Percentiles rank a stretch among this genome's conserved stretches.
Conservation (phyloP, 2,329 filamentous ascomycete genomes). For the Aspergillus pseudotamarii region DNA sequence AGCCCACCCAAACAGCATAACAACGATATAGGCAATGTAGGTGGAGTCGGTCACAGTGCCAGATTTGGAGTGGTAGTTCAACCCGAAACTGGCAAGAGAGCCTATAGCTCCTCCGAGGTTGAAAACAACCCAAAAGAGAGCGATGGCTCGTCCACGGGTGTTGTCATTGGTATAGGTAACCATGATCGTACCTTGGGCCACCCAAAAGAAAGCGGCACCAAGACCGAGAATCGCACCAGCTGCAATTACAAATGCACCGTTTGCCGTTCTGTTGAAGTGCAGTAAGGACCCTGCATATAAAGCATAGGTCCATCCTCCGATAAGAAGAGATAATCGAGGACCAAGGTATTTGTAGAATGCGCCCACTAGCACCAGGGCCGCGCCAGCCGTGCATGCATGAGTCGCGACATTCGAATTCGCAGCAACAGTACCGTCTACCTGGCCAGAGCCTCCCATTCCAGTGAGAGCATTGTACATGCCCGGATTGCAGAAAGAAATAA, state of each 20-base stretch:
- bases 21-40: conserved; percentile 79
- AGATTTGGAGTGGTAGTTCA: conserved; percentile 23
- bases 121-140: conserved; percentile 92
- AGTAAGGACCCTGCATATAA: conserved; percentile 43
- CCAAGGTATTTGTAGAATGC: conserved; percentile 58
- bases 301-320: conserved; percentile 48
- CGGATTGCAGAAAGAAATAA: conserved; percentile 69
- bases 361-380: conserved; percentile 66
- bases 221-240: conserved; percentile 51
- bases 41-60: conserved; percentile 65
- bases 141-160: conserved; percentile 82
- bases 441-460: conserved; percentile 63
- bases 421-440: conserved; percentile 52
- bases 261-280: conserved; percentile 48
- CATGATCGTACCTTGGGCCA: conserved; percentile 53
- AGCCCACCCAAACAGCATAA: conserved; percentile 72
- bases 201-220: conserved; percentile 52
- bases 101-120: conserved; percentile 87
- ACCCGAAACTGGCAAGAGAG: conserved; percentile 56
- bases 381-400: conserved; percentile 49
- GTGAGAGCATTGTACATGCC: conserved; percentile 67
- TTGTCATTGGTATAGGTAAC: conserved; percentile 82
- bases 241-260: conserved; percentile 50
- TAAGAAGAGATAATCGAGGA: conserved; percentile 41
- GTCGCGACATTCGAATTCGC: conserved; percentile 67